phyloP scores from a whole-genome alignment of 2,329 filamentous ascomycete genomes.

The Fusarium illudens region DNA sequence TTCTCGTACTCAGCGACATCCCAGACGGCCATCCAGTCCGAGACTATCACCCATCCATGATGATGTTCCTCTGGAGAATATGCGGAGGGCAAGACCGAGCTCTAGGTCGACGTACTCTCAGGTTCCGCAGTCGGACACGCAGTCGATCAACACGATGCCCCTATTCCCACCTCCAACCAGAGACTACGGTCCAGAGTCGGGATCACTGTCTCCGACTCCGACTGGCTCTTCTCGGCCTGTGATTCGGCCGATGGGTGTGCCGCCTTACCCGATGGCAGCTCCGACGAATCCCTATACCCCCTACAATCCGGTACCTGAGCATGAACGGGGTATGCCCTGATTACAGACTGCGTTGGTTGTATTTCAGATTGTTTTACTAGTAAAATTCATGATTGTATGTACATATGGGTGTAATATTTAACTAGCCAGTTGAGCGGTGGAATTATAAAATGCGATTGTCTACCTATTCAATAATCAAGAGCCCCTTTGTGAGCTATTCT shows the following conservation, averaged over 20 bases:
- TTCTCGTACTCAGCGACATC: neutral
- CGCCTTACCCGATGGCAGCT: neutral
- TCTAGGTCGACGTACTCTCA: neutral
- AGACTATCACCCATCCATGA: neutral
- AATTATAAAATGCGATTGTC: neutral
- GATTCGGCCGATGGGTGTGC: neutral
- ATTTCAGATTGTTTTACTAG: neutral
- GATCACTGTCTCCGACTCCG: neutral
- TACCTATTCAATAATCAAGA: neutral
- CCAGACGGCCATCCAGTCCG: neutral
- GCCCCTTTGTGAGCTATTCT: neutral
- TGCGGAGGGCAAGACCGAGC: neutral
- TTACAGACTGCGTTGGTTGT: neutral
- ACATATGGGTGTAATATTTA: neutral
- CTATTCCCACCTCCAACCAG: neutral
- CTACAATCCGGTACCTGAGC: neutral
- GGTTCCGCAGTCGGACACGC: neutral
- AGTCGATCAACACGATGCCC: neutral
- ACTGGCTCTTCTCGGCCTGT: neutral
- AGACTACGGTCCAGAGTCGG: neutral
- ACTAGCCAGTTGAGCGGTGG: neutral
- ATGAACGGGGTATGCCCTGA: neutral
- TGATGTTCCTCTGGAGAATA: neutral
- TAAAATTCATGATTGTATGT: neutral
- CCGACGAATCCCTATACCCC: neutral